A percentile compares a stretch with the other conserved stretches of the same genome.
Evolutionary conservation across 164 flowering plant species (phyloP).

Genomic region (Brasenia schreberi): DNA sequence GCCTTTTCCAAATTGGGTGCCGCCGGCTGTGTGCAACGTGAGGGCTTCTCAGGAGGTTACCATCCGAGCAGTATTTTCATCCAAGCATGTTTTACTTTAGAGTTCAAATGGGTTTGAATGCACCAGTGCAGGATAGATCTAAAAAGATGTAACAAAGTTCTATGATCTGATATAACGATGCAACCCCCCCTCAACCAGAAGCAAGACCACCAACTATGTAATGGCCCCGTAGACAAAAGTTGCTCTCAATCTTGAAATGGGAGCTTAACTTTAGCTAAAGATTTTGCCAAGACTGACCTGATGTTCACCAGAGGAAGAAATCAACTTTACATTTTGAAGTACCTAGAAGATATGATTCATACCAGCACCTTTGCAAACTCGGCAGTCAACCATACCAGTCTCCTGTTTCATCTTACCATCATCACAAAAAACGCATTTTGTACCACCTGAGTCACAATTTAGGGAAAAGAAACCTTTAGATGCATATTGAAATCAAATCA

Average conservation of each 20-base stretch:
- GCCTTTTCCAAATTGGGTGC: neutral
- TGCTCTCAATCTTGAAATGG: too few relatives aligned
- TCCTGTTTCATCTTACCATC: slow-evolving; percentile 85
- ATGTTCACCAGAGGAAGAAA: neutral
- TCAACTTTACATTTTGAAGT: neutral
- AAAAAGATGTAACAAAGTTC: too few relatives aligned
- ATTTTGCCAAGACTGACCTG: neutral
- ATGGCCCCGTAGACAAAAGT: too few relatives aligned
- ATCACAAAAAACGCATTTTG: slow-evolving; percentile 83
- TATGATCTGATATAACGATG: too few relatives aligned
- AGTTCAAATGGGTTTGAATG: too few relatives aligned
- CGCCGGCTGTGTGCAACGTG: too few relatives aligned
- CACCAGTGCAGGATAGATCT: too few relatives aligned
- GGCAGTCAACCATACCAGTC: slow-evolving; percentile 67
- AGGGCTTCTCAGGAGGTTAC: too few relatives aligned
- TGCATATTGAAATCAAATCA: too few relatives aligned
- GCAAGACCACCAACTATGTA: neutral
- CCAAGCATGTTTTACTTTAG: too few relatives aligned
- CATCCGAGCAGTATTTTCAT: too few relatives aligned
- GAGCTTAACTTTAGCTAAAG: neutral
- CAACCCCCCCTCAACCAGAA: too few relatives aligned
- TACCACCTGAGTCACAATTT: slow-evolving; percentile 55
- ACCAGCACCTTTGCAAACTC: slow-evolving; percentile 97
- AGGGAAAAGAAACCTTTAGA: slow-evolving; percentile 1
- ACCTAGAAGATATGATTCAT: slow-evolving; percentile 3